These are phyloP conservation scores for Alternaria consortialis DNA, from an alignment of 2,329 filamentous ascomycete species.

Conservation along the genomic window DNA sequence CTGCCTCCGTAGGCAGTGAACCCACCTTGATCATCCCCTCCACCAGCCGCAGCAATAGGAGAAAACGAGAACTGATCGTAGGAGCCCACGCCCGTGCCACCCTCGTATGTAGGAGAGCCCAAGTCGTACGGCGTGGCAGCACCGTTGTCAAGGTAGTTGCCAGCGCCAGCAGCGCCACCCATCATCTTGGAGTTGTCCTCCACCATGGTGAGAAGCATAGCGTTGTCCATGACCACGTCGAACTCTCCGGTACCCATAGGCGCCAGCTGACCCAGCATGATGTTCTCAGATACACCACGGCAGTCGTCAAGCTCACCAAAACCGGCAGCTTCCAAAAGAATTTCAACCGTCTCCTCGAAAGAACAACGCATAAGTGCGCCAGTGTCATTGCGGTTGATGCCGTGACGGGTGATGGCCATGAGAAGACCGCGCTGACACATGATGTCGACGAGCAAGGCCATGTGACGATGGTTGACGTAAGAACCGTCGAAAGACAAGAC, in stretches of 20 bases:
- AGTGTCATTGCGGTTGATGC: conserved; percentile 97
- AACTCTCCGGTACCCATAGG: conserved; percentile 98
- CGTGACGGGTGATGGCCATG: conserved; percentile 96
- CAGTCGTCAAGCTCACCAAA: conserved; percentile 97
- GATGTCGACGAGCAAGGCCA: conserved; percentile 93
- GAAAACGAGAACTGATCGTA: conserved; percentile 70
- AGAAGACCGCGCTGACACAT: conserved; percentile 96
- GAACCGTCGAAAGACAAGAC: conserved; percentile 98
- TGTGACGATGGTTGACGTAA: conserved; percentile 98
- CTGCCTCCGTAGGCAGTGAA: conserved; percentile 72
- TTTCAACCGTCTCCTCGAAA: conserved; percentile 99
- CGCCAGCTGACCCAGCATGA: conserved; percentile 96
- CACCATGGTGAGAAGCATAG: conserved; percentile 94
- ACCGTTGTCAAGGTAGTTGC: conserved; percentile 75
- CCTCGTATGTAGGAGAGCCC: conserved; percentile 70
- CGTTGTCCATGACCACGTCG: conserved; percentile 89
- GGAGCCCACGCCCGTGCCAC: conserved; percentile 67
- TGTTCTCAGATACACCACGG: conserved; percentile 96
- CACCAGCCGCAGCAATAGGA: conserved; percentile 76
- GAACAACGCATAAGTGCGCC: conserved; percentile 99
- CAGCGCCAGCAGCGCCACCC: conserved; percentile 78
- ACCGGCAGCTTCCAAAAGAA: conserved; percentile 92
- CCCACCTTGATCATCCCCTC: conserved; percentile 61
- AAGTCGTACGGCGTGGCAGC: conserved; percentile 93
- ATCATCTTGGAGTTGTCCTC: conserved; percentile 78